A percentile compares a stretch with the other conserved stretches of the same genome.
phyloP scores from a whole-genome alignment of 139 green algal species.

The Coelastrella sp. region DNA sequence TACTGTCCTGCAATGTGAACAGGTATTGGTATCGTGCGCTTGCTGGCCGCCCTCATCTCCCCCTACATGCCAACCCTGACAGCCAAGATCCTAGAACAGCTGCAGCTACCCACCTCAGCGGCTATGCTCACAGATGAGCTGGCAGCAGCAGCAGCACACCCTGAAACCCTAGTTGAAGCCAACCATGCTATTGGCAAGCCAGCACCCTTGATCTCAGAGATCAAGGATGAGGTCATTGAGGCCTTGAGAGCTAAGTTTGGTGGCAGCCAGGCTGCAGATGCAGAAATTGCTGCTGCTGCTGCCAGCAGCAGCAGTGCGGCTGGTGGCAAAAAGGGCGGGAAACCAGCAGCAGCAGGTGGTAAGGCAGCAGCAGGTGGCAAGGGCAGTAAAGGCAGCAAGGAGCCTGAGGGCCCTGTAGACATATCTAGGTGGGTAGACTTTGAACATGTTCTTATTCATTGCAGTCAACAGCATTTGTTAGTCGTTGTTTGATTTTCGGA shows the following conservation, averaged over 20 bases:
- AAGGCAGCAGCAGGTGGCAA: constrained; percentile 27
- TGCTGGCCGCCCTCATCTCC: constrained; percentile 89
- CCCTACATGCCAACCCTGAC: constrained; percentile 95
- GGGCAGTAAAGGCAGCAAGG: constrained; percentile 9
- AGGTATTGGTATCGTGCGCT: constrained; percentile 82
- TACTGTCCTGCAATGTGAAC: background rate
- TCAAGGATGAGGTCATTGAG: constrained; percentile 69
- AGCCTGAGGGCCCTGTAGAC: constrained; percentile 54
- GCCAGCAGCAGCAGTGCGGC: constrained; percentile 37
- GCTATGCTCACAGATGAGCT: constrained; percentile 61
- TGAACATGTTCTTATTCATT: background rate
- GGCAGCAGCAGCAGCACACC: constrained; percentile 23
- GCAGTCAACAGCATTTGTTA: no score
- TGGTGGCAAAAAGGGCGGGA: constrained; percentile 9
- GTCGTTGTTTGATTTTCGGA: no score
- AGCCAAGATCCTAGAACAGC: constrained; percentile 70
- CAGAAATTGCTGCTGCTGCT: constrained; percentile 30
- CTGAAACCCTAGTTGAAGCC: constrained; percentile 68
- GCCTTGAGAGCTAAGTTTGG: constrained; percentile 52
- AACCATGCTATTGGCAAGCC: constrained; percentile 82
- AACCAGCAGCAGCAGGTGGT: constrained; percentile 32
- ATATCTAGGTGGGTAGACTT: background rate
- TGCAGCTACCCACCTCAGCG: constrained; percentile 8
- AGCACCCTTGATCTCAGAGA: constrained; percentile 66
- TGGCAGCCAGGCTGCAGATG: constrained; percentile 45